These are phyloP conservation scores for Dichomitus squalens DNA, from an alignment of 1,284 basidiomycete genomes.

Conservation along the genomic window DNA sequence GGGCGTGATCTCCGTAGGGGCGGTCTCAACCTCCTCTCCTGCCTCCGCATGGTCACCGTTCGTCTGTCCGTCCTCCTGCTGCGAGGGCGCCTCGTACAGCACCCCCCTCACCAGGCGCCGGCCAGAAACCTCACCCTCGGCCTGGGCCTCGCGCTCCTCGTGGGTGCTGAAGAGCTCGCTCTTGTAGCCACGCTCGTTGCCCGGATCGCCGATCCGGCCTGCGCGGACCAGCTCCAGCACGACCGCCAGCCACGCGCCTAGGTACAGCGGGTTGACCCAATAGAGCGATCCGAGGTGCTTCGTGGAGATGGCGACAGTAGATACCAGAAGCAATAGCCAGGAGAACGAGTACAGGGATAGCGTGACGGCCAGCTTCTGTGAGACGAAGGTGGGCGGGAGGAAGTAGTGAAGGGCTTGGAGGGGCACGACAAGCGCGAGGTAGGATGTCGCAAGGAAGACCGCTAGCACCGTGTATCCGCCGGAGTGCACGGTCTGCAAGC, in stretches of 20 bases:
- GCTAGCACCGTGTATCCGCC: conserved; percentile 53
- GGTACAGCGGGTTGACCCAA: conserved; percentile 40
- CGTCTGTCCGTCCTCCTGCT: too few species aligned
- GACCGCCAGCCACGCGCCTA: conserved; percentile 21
- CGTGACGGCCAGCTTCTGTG: conserved; percentile 31
- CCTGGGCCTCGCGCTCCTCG: conserved; percentile 15
- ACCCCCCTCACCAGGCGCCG: conserved; percentile 23
- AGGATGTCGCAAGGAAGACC: conserved; percentile 52
- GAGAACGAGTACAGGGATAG: conserved; percentile 48
- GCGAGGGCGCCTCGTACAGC: conserved; percentile 20
- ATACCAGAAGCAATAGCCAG: conserved; percentile 56
- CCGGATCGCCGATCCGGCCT: conserved; percentile 14
- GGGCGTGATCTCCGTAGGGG: conserved; percentile 51
- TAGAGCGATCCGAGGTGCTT: conserved; percentile 56
- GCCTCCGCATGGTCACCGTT: conserved; percentile 19
- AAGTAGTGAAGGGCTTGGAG: conserved; percentile 37
- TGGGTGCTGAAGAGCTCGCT: conserved; percentile 20
- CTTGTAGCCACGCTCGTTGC: conserved; percentile 14
- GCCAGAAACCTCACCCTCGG: conserved; percentile 17
- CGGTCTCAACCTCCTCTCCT: conserved; percentile 41
- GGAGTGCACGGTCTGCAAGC: conserved; percentile 60
- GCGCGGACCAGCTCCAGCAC: conserved; percentile 17
- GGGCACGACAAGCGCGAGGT: conserved; percentile 46
- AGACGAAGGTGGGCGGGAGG: conserved; percentile 32
- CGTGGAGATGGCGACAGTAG: conserved; percentile 47